Conservation (phyloP, 2,329 filamentous ascomycete genomes). For the Neoscytalidium dimidiatum region DNA sequence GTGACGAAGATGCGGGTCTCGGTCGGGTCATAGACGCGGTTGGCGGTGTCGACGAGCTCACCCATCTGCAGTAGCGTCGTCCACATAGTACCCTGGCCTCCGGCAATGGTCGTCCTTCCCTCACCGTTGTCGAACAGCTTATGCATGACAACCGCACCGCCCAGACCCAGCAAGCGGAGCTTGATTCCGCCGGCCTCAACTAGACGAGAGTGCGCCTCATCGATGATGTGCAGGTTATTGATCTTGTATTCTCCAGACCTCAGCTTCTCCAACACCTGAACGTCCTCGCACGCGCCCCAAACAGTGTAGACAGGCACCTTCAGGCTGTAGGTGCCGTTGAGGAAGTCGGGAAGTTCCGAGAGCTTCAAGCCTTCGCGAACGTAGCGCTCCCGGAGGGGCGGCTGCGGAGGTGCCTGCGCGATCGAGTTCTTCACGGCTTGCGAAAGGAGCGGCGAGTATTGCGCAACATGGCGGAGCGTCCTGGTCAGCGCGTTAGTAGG, state of each 20-base stretch:
- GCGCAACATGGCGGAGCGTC: slow-evolving; percentile 96
- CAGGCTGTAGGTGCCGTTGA: slow-evolving; percentile 84
- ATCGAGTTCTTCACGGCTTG: slow-evolving; percentile 71
- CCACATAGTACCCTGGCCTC: slow-evolving; percentile 99
- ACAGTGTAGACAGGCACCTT: slow-evolving; percentile 98
- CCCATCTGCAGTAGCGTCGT: slow-evolving; percentile 98
- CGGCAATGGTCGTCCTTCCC: slow-evolving; percentile 95
- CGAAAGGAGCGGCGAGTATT: slow-evolving; percentile 92
- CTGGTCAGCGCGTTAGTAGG: slow-evolving; percentile 47
- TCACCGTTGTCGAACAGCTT: slow-evolving; percentile 99
- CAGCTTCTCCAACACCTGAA: slow-evolving; percentile 95
- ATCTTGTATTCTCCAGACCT: slow-evolving; percentile 98
- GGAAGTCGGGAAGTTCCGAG: slow-evolving; percentile 86
- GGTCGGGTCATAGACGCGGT: slow-evolving; percentile 96
- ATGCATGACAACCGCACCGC: slow-evolving; percentile 98
- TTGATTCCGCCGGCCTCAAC: slow-evolving; percentile 95
- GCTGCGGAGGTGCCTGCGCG: slow-evolving; percentile 66
- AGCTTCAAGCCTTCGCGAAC: slow-evolving; percentile 79
- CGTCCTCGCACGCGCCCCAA: slow-evolving; percentile 98
- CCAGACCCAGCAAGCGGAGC: slow-evolving; percentile 87
- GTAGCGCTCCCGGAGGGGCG: slow-evolving; percentile 80
- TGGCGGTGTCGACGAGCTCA: slow-evolving; percentile 94
- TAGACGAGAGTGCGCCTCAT: slow-evolving; percentile 94
- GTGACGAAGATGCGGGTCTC: slow-evolving; percentile 97
- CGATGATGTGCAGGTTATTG: slow-evolving; percentile 95